phyloP scores from a whole-genome alignment of 345 rosid species.

The Noccaea caerulescens region DNA sequence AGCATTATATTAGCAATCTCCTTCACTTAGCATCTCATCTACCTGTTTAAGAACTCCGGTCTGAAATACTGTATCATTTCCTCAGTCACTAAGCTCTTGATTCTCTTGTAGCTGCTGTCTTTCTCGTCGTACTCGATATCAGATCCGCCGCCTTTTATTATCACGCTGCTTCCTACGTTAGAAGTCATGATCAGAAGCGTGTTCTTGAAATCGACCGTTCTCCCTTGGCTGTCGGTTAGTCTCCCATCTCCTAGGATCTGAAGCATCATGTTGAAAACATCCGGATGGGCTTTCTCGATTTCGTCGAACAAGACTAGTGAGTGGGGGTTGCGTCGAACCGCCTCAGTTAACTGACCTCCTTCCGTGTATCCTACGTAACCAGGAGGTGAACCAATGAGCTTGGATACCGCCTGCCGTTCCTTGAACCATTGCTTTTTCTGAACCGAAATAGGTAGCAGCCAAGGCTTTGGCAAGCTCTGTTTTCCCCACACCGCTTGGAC shows the following conservation, averaged over 20 bases:
- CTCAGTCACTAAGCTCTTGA: conserved; percentile 91
- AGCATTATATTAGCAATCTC: conserved; percentile 95
- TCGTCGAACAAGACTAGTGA: conserved; percentile 93
- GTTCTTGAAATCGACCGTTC: conserved; percentile 97
- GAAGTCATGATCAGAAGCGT: conserved; percentile 98
- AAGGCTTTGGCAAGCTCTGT: conserved; percentile 95
- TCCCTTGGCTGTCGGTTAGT: conserved; percentile 95
- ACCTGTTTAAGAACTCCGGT: conserved; percentile 92
- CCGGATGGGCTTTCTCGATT: conserved; percentile 98
- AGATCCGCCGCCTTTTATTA: conserved; percentile 94
- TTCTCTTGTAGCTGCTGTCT: conserved; percentile 88
- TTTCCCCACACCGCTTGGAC: conserved; percentile 99
- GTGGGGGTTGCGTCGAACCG: conserved; percentile 93
- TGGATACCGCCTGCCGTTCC: conserved; percentile 96
- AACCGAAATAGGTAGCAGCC: conserved; percentile 94
- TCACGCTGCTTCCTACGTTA: conserved; percentile 93
- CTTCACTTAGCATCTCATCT: conserved; percentile 97
- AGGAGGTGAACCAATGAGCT: conserved; percentile 98
- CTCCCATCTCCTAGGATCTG: conserved; percentile 98
- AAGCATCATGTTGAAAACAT: conserved; percentile 99
- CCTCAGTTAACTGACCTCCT: conserved; percentile 97
- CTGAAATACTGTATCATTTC: conserved; percentile 90
- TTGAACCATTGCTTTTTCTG: conserved; percentile 98
- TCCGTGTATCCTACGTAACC: conserved; percentile 98
- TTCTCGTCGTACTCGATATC: conserved; percentile 89